Percentiles rank a stretch among this genome's conserved stretches.
These are phyloP conservation scores for Penicillium herquei DNA, from an alignment of 495 filamentous ascomycete genomes.

Conservation along the genomic window DNA sequence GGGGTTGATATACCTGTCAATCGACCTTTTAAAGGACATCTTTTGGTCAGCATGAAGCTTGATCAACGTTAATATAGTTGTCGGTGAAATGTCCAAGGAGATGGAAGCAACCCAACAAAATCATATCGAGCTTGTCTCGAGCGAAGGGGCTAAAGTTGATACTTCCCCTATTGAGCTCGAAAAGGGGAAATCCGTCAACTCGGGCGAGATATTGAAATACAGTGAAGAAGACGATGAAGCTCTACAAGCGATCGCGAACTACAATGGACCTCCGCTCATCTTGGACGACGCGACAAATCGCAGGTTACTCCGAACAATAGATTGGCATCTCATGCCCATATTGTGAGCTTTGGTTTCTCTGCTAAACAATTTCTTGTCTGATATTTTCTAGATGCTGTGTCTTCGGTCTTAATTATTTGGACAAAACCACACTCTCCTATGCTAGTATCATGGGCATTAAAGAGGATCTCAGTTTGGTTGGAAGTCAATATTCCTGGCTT, in stretches of 20 bases:
- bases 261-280: conserved; percentile 38
- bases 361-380: too few relatives aligned
- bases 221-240: conserved; percentile 42
- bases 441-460: conserved; percentile 58
- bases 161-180: too few relatives aligned
- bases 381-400: conserved; percentile 39
- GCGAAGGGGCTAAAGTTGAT: too few relatives aligned
- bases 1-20: too few relatives aligned
- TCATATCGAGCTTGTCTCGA: too few relatives aligned
- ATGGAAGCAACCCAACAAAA: too few relatives aligned
- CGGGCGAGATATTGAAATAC: too few relatives aligned
- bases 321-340: conserved; percentile 55
- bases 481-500: conserved; percentile 48
- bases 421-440: conserved; percentile 55
- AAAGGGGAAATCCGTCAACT: too few relatives aligned
- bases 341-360: conserved; percentile 23
- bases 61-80: too few relatives aligned
- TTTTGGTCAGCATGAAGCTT: too few relatives aligned
- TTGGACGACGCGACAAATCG: conserved; percentile 52
- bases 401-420: conserved; percentile 33
- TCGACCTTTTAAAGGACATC: too few relatives aligned
- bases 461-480: conserved; percentile 37
- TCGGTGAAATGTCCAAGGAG: too few relatives aligned
- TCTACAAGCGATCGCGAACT: conserved; percentile 47
- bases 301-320: conserved; percentile 52